Evolutionary conservation across 1,284 basidiomycete species (phyloP), one percentile per base, ranked within the genome.

Genomic region (Spongispora temasekensis): DNA sequence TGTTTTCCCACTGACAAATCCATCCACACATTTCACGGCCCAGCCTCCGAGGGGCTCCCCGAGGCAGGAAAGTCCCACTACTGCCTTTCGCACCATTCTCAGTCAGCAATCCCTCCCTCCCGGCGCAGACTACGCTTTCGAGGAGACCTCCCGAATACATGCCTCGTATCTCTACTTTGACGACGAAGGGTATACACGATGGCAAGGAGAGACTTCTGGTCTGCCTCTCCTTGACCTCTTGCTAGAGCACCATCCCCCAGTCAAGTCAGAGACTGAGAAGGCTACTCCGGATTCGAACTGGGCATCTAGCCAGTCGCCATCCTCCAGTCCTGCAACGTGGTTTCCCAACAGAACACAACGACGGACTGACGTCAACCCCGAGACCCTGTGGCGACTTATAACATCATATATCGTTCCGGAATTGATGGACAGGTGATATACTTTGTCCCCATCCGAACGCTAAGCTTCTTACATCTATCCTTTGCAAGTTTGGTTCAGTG

Each of bases 141-240:
- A 88, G 40, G 86, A 88, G 37, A 77, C 81, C 0, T 78, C 86
- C 6, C 81, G 84, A 23, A 81, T 91, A 37, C 83, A 87, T 0
- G 87, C 89, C 1, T 90, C 89, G 0, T 93, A 93, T 70, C 80
- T 93, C 23, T 93, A 93, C 69, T 86, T 91, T 60, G 90, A 93
- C 65, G 90, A 93, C 68, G 90, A 92, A 71, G 90, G 90, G 1
- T 89, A 87, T 69, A 90, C 91, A 0, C 79, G 91, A 59, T 93
- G 91, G 91, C 91, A 93, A 77, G 94, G 94, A 34, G 93, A 95
- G 68, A 93, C 93, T 0, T 95, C 93, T 3, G 93, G 94, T 17
- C 82, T 95, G 3, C 94, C 94, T 2, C 82, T 95, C 15, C 83
- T 95, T 31, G 91, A 95, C 70, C 76, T 93, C 9, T 78, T 96